Evolutionary conservation across 441 rosid genomes (phyloP), one percentile per base, ranked within the genome.

Genomic region (Bruguiera hainesii): DNA sequence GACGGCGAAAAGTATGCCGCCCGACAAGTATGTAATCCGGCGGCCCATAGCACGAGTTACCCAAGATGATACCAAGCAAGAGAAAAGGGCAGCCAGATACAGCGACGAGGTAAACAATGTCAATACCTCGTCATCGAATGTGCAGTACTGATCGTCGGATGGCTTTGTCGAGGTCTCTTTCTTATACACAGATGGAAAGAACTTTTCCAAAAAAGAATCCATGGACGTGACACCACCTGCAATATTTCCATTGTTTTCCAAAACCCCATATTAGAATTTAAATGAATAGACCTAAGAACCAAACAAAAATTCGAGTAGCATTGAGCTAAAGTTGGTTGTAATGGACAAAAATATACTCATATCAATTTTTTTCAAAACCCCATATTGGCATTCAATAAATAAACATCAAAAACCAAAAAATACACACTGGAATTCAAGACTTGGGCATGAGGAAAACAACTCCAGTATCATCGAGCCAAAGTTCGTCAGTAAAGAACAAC

Each of bases 191-290:
- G 25, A 1, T 0, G 81, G 84, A 37, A 83, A 81, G 33, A 83
- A 83, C 31, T 80, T 52, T 67, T 74, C 49, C 79, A 83, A 58
- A 56, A 83, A 83, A 0, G 74, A n/a, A 62, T 78, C 80, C 87
- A 83, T 83, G 0, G 87, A 80, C 5, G 78, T 80, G 1, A 83
- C 87, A 9, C 87, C 87, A 11, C 86, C 86, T 82, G 35, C 13
- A 25, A 1, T n/a, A 37, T 39, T 19, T 25, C 20, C 26, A 6
- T 53, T 26, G 28, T 63, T 63, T 2, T 61, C 42, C 21, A 31
- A 29, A 31, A 11, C 31, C 6, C 6, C 55, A 49, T 4, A 50
- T 4, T 2, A 18, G 33, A 5, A 31, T 31, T 0, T 1, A 2
- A 53, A 7, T 0, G 25, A 13, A 18, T 25, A 18, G 8, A 33